Conservation (phyloP, 495 filamentous ascomycete species). For the Neurospora terricola region DNA sequence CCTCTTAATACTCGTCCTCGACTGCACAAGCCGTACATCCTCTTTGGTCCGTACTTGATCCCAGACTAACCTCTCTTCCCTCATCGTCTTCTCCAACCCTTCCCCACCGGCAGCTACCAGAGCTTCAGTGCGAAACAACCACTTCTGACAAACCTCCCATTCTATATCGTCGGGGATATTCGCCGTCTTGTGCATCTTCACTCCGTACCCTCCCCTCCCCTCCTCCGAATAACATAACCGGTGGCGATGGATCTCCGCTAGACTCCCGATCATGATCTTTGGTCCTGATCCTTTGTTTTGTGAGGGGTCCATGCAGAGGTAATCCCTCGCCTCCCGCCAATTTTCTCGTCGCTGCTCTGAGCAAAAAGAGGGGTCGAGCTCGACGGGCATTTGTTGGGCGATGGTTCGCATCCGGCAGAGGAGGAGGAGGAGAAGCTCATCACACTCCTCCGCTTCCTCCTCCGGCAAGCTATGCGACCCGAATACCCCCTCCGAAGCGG, state of each 20-base stretch:
- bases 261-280: conserved; percentile 19
- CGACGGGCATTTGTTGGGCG: background rate
- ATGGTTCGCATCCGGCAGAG: background rate
- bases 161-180: conserved; percentile 1
- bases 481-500: background rate
- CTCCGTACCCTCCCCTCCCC: background rate
- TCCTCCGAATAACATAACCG: background rate
- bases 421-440: conserved; percentile 4
- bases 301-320: background rate
- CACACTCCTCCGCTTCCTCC: background rate
- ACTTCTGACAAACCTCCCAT: conserved; percentile 31
- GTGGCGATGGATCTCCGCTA: conserved; percentile 23
- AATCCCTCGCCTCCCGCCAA: background rate
- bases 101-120: conserved; percentile 9
- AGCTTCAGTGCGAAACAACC: conserved; percentile 26
- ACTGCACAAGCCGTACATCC: conserved; percentile 26
- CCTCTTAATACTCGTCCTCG: conserved; percentile 23
- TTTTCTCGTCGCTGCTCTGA: background rate
- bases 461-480: background rate
- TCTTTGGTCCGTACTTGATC: conserved; percentile 11
- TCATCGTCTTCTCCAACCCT: conserved; percentile 2
- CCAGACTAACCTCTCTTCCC: conserved; percentile 21
- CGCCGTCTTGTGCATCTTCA: conserved; percentile 12
- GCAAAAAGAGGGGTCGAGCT: background rate
- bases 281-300: too few species aligned